Conservation (phyloP, 129 eudicot species). For the Smallanthus sonchifolius region DNA sequence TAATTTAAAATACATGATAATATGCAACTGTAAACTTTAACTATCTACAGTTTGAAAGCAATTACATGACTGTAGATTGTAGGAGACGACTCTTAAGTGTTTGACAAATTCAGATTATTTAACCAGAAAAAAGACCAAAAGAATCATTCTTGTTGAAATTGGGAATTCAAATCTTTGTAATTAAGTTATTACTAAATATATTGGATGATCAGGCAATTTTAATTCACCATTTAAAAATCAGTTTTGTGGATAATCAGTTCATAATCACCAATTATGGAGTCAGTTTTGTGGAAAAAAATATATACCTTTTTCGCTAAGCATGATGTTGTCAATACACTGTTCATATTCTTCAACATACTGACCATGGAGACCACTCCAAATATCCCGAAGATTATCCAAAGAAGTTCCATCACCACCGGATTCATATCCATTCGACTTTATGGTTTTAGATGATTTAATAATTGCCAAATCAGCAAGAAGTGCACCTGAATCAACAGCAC, state of each 20-base stretch:
- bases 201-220: too few species aligned
- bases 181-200: too few species aligned
- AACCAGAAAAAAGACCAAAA: not conserved
- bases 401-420: constrained; percentile 1
- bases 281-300: too few species aligned
- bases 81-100: not conserved
- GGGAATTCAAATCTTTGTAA: not conserved
- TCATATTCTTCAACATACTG: constrained; percentile 52
- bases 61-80: too few species aligned
- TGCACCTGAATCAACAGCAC: constrained; percentile 54
- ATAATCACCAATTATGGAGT: too few species aligned
- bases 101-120: too few species aligned
- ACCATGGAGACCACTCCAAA: constrained; percentile 37
- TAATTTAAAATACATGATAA: not conserved
- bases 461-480: constrained; percentile 62
- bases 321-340: constrained; percentile 44
- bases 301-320: constrained; percentile 28
- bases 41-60: too few species aligned
- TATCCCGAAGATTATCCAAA: constrained; percentile 34
- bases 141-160: not conserved
- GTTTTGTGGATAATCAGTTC: too few species aligned
- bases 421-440: constrained; percentile 29
- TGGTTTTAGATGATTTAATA: constrained; percentile 35
- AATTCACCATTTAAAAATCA: too few species aligned
- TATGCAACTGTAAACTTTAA: not conserved